Conservation (phyloP, 345 rosid genomes). For the Melaleuca alternifolia region DNA sequence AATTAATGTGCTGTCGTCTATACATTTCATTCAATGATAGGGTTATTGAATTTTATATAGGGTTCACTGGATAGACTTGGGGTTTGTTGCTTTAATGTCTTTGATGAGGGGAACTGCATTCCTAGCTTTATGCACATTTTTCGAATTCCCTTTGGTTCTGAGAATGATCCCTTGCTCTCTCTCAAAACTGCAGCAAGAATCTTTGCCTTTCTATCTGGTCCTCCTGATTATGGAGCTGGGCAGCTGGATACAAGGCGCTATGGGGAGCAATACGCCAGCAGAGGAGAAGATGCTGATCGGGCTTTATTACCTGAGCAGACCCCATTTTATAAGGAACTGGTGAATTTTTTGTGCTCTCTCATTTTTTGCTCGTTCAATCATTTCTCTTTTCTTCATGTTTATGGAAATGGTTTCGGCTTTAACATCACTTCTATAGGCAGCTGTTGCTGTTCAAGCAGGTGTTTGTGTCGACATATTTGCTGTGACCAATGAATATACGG, state of each 20-base stretch:
- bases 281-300: slow-evolving; percentile 97
- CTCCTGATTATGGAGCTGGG: slow-evolving; percentile 99
- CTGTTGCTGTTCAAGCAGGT: slow-evolving; percentile 96
- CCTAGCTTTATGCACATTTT: background rate
- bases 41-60: background rate
- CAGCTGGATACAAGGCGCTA: slow-evolving; percentile 93
- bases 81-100: background rate
- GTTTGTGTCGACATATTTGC: slow-evolving; percentile 93
- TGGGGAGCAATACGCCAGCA: slow-evolving; percentile 99
- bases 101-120: background rate
- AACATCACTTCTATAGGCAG: slow-evolving; percentile 61
- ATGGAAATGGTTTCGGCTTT: slow-evolving; percentile 9
- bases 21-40: background rate
- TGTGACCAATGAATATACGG: slow-evolving; percentile 95
- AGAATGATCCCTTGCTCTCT: background rate
- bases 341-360: slow-evolving; percentile 21
- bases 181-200: slow-evolving; percentile 66
- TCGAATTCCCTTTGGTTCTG: background rate
- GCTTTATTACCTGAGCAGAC: slow-evolving; percentile 99
- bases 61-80: background rate
- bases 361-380: background rate
- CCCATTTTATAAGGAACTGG: slow-evolving; percentile 92
- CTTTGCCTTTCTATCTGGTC: slow-evolving; percentile 92
- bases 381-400: background rate
- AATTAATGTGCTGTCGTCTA: background rate